phyloP scores from a whole-genome alignment of 345 rosid genomes.

The Syzygium aqueum region DNA sequence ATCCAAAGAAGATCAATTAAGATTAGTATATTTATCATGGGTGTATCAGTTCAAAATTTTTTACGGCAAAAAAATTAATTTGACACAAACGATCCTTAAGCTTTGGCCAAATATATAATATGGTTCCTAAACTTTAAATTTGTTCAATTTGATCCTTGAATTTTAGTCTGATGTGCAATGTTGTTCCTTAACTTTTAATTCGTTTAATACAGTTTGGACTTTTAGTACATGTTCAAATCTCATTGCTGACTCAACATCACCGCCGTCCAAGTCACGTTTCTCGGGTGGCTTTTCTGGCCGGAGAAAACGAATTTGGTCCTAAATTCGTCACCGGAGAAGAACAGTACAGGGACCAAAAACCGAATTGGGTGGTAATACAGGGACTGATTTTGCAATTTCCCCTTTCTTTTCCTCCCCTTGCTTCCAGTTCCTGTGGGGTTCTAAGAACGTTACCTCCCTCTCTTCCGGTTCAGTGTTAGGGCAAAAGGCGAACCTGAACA shows the following conservation, averaged over 20 bases:
- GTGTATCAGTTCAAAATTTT: fast-evolving
- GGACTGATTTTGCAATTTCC: background rate
- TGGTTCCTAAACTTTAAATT: too few species aligned
- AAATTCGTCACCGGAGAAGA: background rate
- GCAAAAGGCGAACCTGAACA: background rate
- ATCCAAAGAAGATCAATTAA: background rate
- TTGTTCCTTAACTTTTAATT: too few species aligned
- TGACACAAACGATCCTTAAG: too few species aligned
- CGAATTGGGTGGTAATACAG: background rate
- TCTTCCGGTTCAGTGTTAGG: background rate
- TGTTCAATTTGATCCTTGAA: too few species aligned
- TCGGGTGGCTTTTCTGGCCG: background rate
- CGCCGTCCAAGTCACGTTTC: background rate
- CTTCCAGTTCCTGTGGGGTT: background rate
- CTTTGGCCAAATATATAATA: too few species aligned
- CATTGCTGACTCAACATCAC: background rate
- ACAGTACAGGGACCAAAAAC: background rate
- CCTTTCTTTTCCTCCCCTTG: background rate
- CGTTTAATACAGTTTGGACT: too few species aligned
- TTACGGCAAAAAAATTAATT: background rate
- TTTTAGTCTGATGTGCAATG: too few species aligned
- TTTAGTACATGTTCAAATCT: too few species aligned
- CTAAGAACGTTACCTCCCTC: background rate
- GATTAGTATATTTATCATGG: fast-evolving
- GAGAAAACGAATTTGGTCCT: background rate